Evolutionary conservation across 2,329 filamentous ascomycete genomes (phyloP).

Genomic region (Exophiala lecanii-corni): DNA sequence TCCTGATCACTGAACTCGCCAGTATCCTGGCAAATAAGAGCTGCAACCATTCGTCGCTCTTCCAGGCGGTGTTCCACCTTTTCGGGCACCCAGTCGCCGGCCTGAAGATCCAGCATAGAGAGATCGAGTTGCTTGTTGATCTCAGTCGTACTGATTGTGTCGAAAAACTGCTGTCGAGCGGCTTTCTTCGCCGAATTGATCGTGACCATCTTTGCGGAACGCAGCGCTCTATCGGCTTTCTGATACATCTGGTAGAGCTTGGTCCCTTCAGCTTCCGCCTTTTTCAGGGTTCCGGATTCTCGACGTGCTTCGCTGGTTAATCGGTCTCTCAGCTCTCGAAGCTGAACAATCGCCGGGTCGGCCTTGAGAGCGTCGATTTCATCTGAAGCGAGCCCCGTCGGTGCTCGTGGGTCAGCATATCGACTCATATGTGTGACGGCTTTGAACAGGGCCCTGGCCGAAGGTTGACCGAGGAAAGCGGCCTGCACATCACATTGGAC

Average conservation of each 20-base stretch:
- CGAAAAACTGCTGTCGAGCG: slow-evolving; percentile 18
- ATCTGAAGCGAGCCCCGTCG: slow-evolving; percentile 5
- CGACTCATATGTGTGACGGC: slow-evolving; percentile 11
- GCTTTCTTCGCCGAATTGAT: slow-evolving; percentile 11
- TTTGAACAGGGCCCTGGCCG: slow-evolving; percentile 10
- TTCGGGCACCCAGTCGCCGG: slow-evolving; percentile 14
- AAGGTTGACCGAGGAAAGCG: slow-evolving; percentile 11
- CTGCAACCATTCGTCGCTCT: slow-evolving; percentile 10
- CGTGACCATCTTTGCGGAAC: slow-evolving; percentile 6
- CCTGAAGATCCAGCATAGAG: slow-evolving; percentile 14
- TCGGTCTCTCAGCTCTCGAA: slow-evolving; percentile 9
- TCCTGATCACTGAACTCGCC: slow-evolving; percentile 6
- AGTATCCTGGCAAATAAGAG: slow-evolving; percentile 8
- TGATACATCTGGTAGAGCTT: slow-evolving; percentile 8
- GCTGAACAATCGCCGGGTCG: slow-evolving; percentile 10
- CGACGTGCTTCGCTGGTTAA: slow-evolving; percentile 7
- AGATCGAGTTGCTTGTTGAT: slow-evolving; percentile 20
- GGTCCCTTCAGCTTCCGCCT: slow-evolving; percentile 9
- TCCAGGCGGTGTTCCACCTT: slow-evolving; percentile 10
- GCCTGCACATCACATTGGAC: slow-evolving; percentile 8
- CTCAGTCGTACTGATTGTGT: slow-evolving; percentile 14
- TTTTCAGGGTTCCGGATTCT: slow-evolving; percentile 10
- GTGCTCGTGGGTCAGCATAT: slow-evolving; percentile 8
- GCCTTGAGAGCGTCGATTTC: slow-evolving; percentile 8
- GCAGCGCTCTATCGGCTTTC: slow-evolving; percentile 7